These are phyloP conservation scores for Mayamaea pseudoterrestris DNA, from an alignment of 108 stramenopile species.

Conservation along the genomic window DNA sequence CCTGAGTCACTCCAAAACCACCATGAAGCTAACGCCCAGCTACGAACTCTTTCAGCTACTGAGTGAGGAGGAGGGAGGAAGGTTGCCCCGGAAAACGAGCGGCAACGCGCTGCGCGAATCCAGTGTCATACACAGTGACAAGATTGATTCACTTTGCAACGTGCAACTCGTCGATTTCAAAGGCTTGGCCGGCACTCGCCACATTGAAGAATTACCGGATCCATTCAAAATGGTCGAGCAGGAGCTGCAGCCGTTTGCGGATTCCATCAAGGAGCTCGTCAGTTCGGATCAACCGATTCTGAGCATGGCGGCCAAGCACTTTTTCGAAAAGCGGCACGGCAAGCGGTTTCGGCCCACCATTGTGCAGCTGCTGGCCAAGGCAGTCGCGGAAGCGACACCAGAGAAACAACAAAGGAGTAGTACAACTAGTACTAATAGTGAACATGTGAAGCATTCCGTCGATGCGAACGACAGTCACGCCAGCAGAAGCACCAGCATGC, in stretches of 20 bases:
- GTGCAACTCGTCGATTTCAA: constrained; percentile 42
- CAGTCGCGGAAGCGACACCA: constrained; percentile 62
- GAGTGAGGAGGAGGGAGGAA: constrained; percentile 60
- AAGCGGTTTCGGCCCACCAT: constrained; percentile 95
- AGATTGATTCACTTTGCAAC: constrained; percentile 38
- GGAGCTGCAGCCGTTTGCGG: constrained; percentile 88
- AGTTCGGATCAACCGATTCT: constrained; percentile 95
- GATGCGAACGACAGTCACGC: not conserved
- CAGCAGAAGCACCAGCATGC: no score
- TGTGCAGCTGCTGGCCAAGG: constrained; percentile 82
- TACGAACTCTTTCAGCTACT: constrained; percentile 76
- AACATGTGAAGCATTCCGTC: not conserved
- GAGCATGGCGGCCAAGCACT: constrained; percentile 94
- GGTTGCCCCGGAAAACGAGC: constrained; percentile 28
- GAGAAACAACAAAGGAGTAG: constrained; percentile 17
- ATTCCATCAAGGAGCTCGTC: constrained; percentile 92
- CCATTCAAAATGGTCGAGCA: constrained; percentile 84
- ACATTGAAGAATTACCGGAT: constrained; percentile 66
- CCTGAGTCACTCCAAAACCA: constrained; percentile 70
- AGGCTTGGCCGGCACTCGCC: constrained; percentile 38
- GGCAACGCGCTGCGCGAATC: constrained; percentile 62
- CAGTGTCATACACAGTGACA: constrained; percentile 35
- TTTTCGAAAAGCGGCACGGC: constrained; percentile 95
- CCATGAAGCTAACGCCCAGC: constrained; percentile 79
- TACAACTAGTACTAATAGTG: not conserved